Evolutionary conservation across 2,329 filamentous ascomycete genomes (phyloP).

Genomic region (Cadophora gregata): DNA sequence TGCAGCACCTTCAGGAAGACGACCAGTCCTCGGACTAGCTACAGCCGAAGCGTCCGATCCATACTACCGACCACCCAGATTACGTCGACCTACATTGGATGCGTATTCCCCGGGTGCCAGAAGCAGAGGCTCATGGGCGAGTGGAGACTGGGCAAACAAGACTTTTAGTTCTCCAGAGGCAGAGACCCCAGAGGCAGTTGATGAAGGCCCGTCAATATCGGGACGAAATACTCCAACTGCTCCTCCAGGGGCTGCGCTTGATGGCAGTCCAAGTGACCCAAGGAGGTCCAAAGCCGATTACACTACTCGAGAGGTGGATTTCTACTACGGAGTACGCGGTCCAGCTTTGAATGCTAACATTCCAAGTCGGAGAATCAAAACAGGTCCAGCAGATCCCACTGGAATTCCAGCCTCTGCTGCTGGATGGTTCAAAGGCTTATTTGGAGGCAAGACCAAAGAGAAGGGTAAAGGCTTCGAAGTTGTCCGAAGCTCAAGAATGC

Average conservation of each 20-base stretch:
- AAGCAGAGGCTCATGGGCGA: constrained; percentile 52
- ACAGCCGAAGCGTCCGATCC: constrained; percentile 69
- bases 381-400: constrained; percentile 92
- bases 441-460: constrained; percentile 88
- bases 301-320: constrained; percentile 92
- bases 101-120: constrained; percentile 47
- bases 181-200: constrained; percentile 48
- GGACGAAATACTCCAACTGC: constrained; percentile 56
- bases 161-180: constrained; percentile 44
- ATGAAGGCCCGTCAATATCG: constrained; percentile 50
- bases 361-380: constrained; percentile 84
- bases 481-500: constrained; percentile 86
- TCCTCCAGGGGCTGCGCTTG: constrained; percentile 39
- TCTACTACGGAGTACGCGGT: constrained; percentile 92
- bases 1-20: constrained; percentile 37
- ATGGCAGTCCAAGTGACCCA: constrained; percentile 37
- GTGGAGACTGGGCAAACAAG: constrained; percentile 53
- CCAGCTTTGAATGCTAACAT: constrained; percentile 83
- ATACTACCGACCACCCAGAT: constrained; percentile 86
- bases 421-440: constrained; percentile 82
- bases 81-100: constrained; percentile 69
- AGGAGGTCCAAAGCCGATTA: constrained; percentile 71
- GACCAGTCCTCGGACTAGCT: constrained; percentile 53
- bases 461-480: constrained; percentile 98
- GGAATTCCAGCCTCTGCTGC: constrained; percentile 88